phyloP scores from a whole-genome alignment of 176 grass and related monocot species.

The Cenchrus americanus region DNA sequence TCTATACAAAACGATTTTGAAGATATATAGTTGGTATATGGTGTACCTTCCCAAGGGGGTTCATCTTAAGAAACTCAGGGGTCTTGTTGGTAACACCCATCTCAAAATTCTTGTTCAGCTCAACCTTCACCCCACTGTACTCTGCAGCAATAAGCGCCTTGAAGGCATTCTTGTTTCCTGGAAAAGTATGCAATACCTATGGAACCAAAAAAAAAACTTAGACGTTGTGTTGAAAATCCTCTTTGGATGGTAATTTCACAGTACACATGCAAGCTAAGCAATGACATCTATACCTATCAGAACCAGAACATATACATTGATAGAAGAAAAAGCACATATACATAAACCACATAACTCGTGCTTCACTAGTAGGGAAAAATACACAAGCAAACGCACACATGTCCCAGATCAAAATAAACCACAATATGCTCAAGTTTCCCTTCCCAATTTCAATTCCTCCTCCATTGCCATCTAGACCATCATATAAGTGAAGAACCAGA shows the following conservation, averaged over 20 bases:
- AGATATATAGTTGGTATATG: not conserved
- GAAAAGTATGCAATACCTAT: slow-evolving; percentile 62
- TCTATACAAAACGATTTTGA: not conserved
- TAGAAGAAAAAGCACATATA: not conserved
- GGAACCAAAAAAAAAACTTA: not conserved
- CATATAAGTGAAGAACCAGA: too few relatives aligned
- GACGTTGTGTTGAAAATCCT: not conserved
- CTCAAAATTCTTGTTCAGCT: slow-evolving; percentile 74
- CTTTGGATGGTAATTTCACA: not conserved
- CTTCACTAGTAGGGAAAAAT: not conserved
- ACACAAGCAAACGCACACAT: not conserved
- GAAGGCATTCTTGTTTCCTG: slow-evolving; percentile 84
- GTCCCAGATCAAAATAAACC: not conserved
- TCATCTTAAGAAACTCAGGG: slow-evolving; percentile 97
- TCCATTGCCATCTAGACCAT: too few relatives aligned
- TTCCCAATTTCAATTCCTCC: too few relatives aligned
- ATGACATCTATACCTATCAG: not conserved
- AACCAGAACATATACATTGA: not conserved
- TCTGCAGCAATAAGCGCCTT: slow-evolving; percentile 93
- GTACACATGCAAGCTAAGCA: not conserved
- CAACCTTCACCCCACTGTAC: slow-evolving; percentile 79
- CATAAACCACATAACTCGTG: too few relatives aligned
- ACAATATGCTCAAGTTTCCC: too few relatives aligned
- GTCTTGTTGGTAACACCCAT: slow-evolving; percentile 97
- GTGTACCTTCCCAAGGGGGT: slow-evolving; percentile 88